Percentiles rank a stretch among this genome's conserved stretches.
These are phyloP conservation scores for Boechera retrofracta DNA, from an alignment of 345 rosid genomes.

Conservation along the genomic window DNA sequence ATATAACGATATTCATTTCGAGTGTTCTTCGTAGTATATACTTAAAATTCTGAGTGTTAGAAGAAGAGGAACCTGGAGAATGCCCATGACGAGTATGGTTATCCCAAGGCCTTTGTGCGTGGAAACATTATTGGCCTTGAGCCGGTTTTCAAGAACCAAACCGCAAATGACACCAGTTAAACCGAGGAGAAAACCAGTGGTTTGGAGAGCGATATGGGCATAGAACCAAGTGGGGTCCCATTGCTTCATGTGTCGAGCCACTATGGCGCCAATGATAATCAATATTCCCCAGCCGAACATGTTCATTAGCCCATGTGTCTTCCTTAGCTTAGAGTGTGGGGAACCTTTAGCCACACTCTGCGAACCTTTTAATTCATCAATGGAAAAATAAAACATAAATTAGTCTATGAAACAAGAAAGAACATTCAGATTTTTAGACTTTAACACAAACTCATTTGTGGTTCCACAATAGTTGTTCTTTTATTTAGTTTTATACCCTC, in stretches of 20 bases:
- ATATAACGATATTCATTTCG: not conserved
- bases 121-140: conserved; percentile 49
- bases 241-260: conserved; percentile 63
- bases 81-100: conserved; percentile 74
- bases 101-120: conserved; percentile 71
- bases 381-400: not conserved
- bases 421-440: not conserved
- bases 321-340: conserved; percentile 54
- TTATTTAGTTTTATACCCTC: not conserved
- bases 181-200: conserved; percentile 60
- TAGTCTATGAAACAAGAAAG: conserved; percentile 5
- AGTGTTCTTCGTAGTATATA: not conserved
- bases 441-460: not conserved
- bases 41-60: not conserved
- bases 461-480: not conserved
- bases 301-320: conserved; percentile 73
- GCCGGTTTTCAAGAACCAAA: conserved; percentile 57
- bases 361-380: conserved; percentile 23
- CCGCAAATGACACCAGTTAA: conserved; percentile 65
- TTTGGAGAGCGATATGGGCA: conserved; percentile 57
- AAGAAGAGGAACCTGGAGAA: conserved; percentile 63
- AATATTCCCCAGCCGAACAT: conserved; percentile 82
- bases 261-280: conserved; percentile 66
- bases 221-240: conserved; percentile 84
- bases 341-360: conserved; percentile 43